A percentile compares a stretch with the other conserved stretches of the same genome.
These are phyloP conservation scores for Pisolithus sp. DNA, from an alignment of 768 basidiomycete genomes.

Conservation along the genomic window DNA sequence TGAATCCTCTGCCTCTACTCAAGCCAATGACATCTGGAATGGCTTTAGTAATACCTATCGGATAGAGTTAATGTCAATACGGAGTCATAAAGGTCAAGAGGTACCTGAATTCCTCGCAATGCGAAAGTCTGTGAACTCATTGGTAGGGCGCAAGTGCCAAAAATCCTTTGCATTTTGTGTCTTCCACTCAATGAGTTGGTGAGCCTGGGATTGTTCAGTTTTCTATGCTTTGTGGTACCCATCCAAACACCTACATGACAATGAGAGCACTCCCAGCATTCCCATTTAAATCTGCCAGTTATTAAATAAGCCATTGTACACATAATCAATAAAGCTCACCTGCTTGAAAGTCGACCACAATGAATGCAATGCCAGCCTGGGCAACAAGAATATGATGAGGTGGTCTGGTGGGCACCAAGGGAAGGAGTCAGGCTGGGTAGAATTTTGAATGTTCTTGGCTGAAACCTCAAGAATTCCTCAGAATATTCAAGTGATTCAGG, in stretches of 20 bases:
- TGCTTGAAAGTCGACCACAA: constrained; percentile 70
- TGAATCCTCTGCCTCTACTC: constrained; percentile 17
- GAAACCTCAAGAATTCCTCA: constrained; percentile 38
- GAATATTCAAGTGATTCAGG: constrained; percentile 42
- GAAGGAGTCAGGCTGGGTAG: constrained; percentile 37
- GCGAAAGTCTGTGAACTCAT: constrained; percentile 22
- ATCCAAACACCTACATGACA: constrained; percentile 42
- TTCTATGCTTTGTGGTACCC: not conserved
- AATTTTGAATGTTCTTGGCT: constrained; percentile 22
- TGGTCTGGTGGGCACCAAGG: constrained; percentile 26
- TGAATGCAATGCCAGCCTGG: constrained; percentile 62
- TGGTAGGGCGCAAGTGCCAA: constrained; percentile 26
- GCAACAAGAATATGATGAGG: constrained; percentile 49
- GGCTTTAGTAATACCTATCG: constrained; percentile 15
- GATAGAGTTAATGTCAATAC: not conserved
- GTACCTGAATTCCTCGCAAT: constrained; percentile 27
- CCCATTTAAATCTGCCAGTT: constrained; percentile 58
- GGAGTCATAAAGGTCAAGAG: not conserved
- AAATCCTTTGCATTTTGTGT: constrained; percentile 31
- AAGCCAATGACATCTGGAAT: constrained; percentile 15
- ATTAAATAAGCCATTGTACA: constrained; percentile 1
- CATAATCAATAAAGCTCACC: constrained; percentile 37
- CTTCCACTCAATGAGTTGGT: constrained; percentile 14
- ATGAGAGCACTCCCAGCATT: constrained; percentile 60
- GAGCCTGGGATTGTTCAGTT: constrained; percentile 8